Evolutionary conservation across 345 rosid species (phyloP).

Genomic region (Rhodamnia argentea): DNA sequence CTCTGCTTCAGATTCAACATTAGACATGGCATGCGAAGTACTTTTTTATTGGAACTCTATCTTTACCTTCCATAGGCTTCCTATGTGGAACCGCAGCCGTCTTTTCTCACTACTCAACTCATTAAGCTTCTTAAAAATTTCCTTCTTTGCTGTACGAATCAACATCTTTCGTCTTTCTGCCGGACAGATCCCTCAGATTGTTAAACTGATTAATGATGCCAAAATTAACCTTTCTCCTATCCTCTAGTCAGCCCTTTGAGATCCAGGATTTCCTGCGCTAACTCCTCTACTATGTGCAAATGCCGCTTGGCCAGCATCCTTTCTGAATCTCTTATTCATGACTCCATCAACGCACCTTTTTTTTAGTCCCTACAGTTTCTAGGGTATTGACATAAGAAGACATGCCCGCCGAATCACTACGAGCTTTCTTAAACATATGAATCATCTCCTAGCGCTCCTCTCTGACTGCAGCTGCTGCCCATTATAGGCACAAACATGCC

Average conservation of each 20-base stretch:
- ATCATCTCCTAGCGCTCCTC: neutral
- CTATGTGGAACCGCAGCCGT: neutral
- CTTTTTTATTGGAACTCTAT: neutral
- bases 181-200: slow-evolving; percentile 1
- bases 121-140: slow-evolving; percentile 14
- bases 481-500: neutral
- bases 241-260: neutral
- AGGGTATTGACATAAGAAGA: neutral
- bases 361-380: slow-evolving; percentile 15
- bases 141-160: slow-evolving; percentile 19
- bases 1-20: neutral
- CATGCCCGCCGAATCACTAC: neutral
- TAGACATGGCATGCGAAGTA: slow-evolving; percentile 2
- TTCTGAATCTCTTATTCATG: neutral
- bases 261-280: neutral
- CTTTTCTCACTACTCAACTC: slow-evolving; percentile 9
- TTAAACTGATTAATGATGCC: slow-evolving; percentile 1
- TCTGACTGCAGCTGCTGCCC: neutral
- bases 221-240: neutral
- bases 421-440: slow-evolving; percentile 3
- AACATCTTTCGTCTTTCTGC: slow-evolving; percentile 8
- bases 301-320: neutral
- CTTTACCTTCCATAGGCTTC: slow-evolving; percentile 2
- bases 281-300: neutral
- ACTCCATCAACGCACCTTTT: slow-evolving; percentile 8